Conservation (phyloP, 768 basidiomycete genomes). For the Coprinopsis marcescibilis region DNA sequence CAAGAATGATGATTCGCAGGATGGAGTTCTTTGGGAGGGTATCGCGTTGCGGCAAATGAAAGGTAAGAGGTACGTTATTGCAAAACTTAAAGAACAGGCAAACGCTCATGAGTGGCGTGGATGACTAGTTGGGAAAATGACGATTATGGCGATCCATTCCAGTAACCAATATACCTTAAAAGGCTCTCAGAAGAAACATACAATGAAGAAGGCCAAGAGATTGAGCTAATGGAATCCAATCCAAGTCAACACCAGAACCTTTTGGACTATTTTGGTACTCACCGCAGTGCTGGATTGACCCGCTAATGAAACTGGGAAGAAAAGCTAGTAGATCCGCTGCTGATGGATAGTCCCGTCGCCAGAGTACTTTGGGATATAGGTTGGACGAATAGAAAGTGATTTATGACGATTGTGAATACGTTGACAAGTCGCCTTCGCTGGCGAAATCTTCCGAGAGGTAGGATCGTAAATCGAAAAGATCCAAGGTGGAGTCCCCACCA, state of each 20-base stretch:
- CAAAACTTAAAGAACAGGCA: too few species aligned
- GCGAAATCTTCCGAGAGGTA: slow-evolving; percentile 26
- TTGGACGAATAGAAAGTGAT: not conserved
- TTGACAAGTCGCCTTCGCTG: slow-evolving; percentile 7
- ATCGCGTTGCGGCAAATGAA: not conserved
- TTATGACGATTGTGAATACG: not conserved
- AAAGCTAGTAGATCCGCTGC: not conserved
- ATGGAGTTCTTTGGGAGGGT: not conserved
- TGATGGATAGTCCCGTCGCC: not conserved
- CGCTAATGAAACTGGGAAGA: not conserved
- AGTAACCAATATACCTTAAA: too few species aligned
- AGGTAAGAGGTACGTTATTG: not conserved
- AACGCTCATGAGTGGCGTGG: too few species aligned
- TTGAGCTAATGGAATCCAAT: not conserved
- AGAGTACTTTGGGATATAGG: not conserved
- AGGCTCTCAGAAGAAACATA: too few species aligned
- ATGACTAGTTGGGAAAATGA: too few species aligned
- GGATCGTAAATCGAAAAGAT: slow-evolving; percentile 23
- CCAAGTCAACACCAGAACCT: not conserved
- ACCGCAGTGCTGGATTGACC: not conserved
- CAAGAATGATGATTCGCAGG: not conserved
- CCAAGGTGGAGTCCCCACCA: slow-evolving; percentile 11
- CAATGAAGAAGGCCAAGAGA: not conserved
- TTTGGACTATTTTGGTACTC: too few species aligned
- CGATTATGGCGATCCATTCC: too few species aligned